Base-by-base conservation (phyloP, 2,329 filamentous ascomycete genomes). In the Talaromyces sp. region DNA sequence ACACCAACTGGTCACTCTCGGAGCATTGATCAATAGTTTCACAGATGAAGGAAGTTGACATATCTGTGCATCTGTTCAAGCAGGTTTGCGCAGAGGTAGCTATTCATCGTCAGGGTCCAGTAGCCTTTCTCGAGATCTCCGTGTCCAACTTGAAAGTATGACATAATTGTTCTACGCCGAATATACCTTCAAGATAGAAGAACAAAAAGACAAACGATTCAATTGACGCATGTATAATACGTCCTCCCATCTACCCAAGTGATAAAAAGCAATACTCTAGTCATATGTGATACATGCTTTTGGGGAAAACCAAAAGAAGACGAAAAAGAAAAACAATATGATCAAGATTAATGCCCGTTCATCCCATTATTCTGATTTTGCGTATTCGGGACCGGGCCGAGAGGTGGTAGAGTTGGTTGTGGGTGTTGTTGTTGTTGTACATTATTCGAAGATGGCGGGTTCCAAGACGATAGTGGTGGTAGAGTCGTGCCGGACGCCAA, bases 401-500 rank as follows among this genome's bases (percentile, higher is more conserved):
- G 27, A 22, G 48, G 48, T 19, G 60, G 47, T 33, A 52, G 19
- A 27, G 45, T 13, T 52, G 60, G 22, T 11, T 31, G 60, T 24
- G 27, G 47, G 27, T 31, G 27, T 37, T 45, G 57, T 45, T 45
- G 57, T 45, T 57, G 62, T 24, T 47, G 63, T 47, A 47, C 50
- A 58, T 43, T 63, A 48, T 65, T 57, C 50, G 48, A 39, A 27
- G 63, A 43, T 13, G 52, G 14, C 1, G 39, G 50, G 27, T 62
- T 59, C 64, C 59, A 65, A 35, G 64, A 65, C 13, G 64, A 58
- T 35, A 65, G 31, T 19, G 52, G 52, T 24, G 64, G 64, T 16
- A 65, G 41, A 14, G 48, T 39, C 13, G 63, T 14, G 16, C 24
- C 22, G 13, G 31, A 7, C 19, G 73, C 68, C 50, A 74, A 66